Evolutionary conservation across 148 eudicot genomes (phyloP).

Genomic region (Silene uniflora): DNA sequence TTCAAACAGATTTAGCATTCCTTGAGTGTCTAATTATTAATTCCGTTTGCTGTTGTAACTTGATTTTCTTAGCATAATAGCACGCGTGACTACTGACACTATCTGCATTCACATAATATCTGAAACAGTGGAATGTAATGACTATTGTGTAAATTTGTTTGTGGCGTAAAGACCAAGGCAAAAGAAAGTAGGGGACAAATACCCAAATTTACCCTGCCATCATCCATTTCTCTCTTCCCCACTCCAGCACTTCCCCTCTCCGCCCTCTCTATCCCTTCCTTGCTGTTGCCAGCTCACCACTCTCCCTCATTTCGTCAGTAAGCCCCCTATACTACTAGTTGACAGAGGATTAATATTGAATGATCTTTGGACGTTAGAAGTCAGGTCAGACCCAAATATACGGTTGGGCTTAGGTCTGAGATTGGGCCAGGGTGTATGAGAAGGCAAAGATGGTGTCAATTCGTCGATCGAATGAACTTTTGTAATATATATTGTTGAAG

Average conservation of each 20-base stretch:
- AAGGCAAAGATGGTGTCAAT: too few species aligned
- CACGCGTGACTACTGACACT: not conserved
- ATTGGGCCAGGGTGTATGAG: too few species aligned
- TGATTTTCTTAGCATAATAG: not conserved
- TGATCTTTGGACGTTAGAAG: not conserved
- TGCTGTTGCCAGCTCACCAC: too few species aligned
- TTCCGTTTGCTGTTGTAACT: not conserved
- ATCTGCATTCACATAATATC: not conserved
- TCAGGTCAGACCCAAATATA: too few species aligned
- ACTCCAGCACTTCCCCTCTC: not conserved
- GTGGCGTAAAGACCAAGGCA: not conserved
- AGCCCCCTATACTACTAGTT: not conserved
- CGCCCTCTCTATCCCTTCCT: not conserved
- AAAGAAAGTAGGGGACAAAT: not conserved
- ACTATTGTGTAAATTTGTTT: not conserved
- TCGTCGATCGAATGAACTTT: not conserved
- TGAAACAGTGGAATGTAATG: not conserved
- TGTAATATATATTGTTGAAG: not conserved
- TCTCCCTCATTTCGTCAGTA: not conserved
- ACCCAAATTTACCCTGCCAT: too few species aligned
- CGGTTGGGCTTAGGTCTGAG: too few species aligned
- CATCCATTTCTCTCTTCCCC: not conserved
- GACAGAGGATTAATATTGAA: not conserved
- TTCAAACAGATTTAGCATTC: not conserved
- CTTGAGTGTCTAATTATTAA: not conserved